Evolutionary conservation across 768 basidiomycete genomes (phyloP).

Genomic region (Termitomyces sp.): DNA sequence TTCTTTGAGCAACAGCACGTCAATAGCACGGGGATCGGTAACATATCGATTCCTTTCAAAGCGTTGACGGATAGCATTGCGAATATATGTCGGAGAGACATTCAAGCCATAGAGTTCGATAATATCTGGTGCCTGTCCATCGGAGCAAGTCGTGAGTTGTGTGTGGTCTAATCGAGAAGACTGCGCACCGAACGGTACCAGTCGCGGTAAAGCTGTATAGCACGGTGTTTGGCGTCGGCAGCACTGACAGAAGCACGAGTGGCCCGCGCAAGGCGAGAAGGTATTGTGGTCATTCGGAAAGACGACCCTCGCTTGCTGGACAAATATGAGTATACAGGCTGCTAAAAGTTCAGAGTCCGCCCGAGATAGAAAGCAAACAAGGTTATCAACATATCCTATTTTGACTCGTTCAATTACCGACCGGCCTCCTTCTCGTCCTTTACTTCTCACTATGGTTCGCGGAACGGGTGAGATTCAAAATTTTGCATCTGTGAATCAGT

Average conservation of each 20-base stretch:
- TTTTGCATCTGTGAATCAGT: background rate
- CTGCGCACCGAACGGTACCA: slow-evolving; percentile 88
- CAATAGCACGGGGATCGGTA: slow-evolving; percentile 76
- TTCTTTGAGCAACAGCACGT: slow-evolving; percentile 80
- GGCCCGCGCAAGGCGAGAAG: slow-evolving; percentile 75
- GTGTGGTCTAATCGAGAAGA: background rate
- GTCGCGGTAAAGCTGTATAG: slow-evolving; percentile 78
- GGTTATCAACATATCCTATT: background rate
- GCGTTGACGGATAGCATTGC: slow-evolving; percentile 76
- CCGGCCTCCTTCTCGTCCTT: background rate
- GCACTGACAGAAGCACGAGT: slow-evolving; percentile 52
- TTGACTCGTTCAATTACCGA: slow-evolving; percentile 9
- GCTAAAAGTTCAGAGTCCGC: slow-evolving; percentile 13
- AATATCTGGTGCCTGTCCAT: slow-evolving; percentile 83
- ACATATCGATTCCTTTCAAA: slow-evolving; percentile 87
- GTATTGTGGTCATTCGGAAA: slow-evolving; percentile 67
- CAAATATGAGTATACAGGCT: slow-evolving; percentile 11
- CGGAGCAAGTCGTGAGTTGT: slow-evolving; percentile 6
- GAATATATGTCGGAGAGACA: slow-evolving; percentile 69
- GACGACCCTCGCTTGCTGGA: background rate
- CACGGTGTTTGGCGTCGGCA: slow-evolving; percentile 61
- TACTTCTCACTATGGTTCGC: slow-evolving; percentile 36
- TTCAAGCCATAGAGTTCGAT: slow-evolving; percentile 76
- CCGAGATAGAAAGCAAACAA: slow-evolving; percentile 11
- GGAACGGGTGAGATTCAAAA: slow-evolving; percentile 33